Evolutionary conservation across 345 rosid genomes (phyloP), one percentile per base, ranked within the genome.

Genomic region (Theobroma cacao): DNA sequence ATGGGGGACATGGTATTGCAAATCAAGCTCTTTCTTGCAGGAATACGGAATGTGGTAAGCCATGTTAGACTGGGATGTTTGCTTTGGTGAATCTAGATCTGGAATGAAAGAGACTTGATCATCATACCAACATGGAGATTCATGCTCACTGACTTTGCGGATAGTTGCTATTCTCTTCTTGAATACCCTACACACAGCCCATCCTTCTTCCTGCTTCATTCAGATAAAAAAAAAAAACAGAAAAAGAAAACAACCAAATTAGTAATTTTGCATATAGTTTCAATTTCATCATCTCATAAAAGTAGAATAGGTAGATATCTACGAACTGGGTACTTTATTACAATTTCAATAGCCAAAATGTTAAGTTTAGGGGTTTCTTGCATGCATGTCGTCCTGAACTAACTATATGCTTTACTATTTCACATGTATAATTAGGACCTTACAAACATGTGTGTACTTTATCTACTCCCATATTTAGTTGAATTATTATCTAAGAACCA

Each of bases 101-200:
- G 87, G 84, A 89, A 82, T 82, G 88, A 87, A 90, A 1, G 88
- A 77, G 78, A 80, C 85, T 62, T 86, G 91, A 41, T 92, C 96
- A 10, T 92, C 94, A 20, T 92, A 89, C 91, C 90, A 92, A 68
- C 88, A 85, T 0, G 86, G 87, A 13, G 92, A 88, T 72, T 79
- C 94, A 34, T 84, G 86, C 47, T 90, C 92, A 8, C 81, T 81
- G 34, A 84, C 43, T 81, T 81, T 88, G 24, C 85, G 81, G 76
- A 87, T 78, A 0, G 90, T 79, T 14, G 97, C 82, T 63, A 88
- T 80, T 85, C 88, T 83, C 87, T 96, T 96, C 90, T 92, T 96
- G 87, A 96, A 96, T 75, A 90, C 98, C 75, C 98, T 89, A 83
- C 99, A 96, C 17, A 96, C 98, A 5, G 86, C 99, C 98, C 98